Conservation (phyloP, 2,329 filamentous ascomycete species). For the Davidsoniella virescens region DNA sequence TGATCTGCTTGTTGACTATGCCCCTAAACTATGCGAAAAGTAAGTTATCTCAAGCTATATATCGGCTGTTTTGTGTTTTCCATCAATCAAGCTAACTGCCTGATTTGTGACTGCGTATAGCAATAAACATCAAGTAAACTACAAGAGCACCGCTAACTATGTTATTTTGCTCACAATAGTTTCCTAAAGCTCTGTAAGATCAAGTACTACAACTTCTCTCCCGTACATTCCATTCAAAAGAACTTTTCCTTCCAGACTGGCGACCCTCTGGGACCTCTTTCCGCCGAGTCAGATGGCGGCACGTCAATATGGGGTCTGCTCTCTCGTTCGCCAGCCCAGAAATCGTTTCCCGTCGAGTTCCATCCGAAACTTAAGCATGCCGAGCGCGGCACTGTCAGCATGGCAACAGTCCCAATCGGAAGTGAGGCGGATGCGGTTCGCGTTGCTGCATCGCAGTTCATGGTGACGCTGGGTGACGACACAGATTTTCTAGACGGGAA, state of each 20-base stretch:
- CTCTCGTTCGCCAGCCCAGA: slow-evolving; percentile 45
- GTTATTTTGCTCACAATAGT: slow-evolving; percentile 36
- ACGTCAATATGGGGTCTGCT: slow-evolving; percentile 82
- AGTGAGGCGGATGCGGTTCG: slow-evolving; percentile 62
- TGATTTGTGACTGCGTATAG: too few relatives aligned
- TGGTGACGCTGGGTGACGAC: slow-evolving; percentile 78
- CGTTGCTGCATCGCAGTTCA: slow-evolving; percentile 79
- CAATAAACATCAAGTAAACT: too few relatives aligned
- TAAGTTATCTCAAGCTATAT: slow-evolving; percentile 30
- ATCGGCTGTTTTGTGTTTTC: slow-evolving; percentile 11
- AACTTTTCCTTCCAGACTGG: slow-evolving; percentile 94
- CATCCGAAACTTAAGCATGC: slow-evolving; percentile 75
- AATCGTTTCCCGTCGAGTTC: slow-evolving; percentile 71
- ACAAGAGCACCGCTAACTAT: slow-evolving; percentile 27
- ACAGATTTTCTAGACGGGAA: slow-evolving; percentile 85
- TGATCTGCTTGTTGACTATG: slow-evolving; percentile 76
- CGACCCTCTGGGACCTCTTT: slow-evolving; percentile 78
- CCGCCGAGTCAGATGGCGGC: slow-evolving; percentile 75
- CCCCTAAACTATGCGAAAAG: slow-evolving; percentile 90
- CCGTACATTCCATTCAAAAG: slow-evolving; percentile 81
- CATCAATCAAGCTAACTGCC: slow-evolving; percentile 13
- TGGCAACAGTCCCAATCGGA: slow-evolving; percentile 81
- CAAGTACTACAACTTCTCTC: slow-evolving; percentile 98
- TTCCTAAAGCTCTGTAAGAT: slow-evolving; percentile 97
- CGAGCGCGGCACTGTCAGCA: slow-evolving; percentile 85